Base-by-base conservation (phyloP, 768 basidiomycete species). In the Asterophora parasitica region DNA sequence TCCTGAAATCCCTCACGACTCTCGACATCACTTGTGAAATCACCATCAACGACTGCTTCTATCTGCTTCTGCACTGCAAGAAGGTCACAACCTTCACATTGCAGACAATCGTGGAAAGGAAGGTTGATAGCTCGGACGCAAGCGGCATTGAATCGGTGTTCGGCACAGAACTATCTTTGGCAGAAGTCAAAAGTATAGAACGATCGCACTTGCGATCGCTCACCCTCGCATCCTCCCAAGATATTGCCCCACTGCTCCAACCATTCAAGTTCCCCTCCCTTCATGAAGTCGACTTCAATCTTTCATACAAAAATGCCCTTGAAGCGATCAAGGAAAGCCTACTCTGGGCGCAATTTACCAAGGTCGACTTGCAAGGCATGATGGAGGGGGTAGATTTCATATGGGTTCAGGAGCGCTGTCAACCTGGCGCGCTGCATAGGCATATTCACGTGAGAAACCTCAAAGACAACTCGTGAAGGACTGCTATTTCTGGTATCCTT, bases 1-100 rank as follows among this genome's bases (percentile, higher is more conserved):
- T 47, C 15, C 50, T 51, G 15, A 3, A 2, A 5, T 33, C 34
- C 2, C 46, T 51, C n/a, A 38, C 50, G n/a, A 51, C 4, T 5
- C 45, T 46, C 8, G 34, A 38, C 12, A 28, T 46, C 27, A 28
- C 23, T 27, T 46, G 35, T 35, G 28, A 37, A 10, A 16, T 46
- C 12, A 28, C 45, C 3, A 2, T 38, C 12, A 15, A 28, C 3
- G 45, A 46, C 31, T 46, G 45, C 45, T 37, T 26, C 10, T 26
- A 16, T 13, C 33, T 46, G 7, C 35, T 46, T 1, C 20, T 23
- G 4, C 20, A 37, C n/a, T 23, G 45, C 5, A 10, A 15, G 31
- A 23, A 46, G 7, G 19, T 38, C 9, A 28, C 17, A 7, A 7
- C 1, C 23, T 40, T 40, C 9, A 26, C 27, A 7, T 15, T 40